These are phyloP conservation scores for Helotiales sp. DNA, from an alignment of 2,329 filamentous ascomycete species.

Conservation along the genomic window DNA sequence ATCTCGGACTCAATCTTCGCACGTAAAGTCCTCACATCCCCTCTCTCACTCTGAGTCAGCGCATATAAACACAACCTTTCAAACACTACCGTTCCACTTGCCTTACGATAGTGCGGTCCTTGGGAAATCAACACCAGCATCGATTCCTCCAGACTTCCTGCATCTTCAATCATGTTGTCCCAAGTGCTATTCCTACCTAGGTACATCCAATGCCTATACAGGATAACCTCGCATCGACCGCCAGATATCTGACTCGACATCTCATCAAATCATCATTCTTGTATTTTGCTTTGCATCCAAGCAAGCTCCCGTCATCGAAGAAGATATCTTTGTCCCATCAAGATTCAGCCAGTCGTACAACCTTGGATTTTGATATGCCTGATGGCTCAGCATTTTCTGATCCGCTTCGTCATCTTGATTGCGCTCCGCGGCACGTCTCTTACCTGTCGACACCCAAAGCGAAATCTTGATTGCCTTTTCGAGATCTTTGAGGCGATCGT, in stretches of 20 bases:
- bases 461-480: not conserved
- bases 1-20: not conserved
- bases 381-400: too few relatives aligned
- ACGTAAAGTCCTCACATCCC: not conserved
- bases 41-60: not conserved
- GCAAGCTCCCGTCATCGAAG: not conserved
- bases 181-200: not conserved
- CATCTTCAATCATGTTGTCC: not conserved
- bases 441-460: not conserved
- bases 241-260: not conserved
- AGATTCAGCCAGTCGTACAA: not conserved
- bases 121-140: not conserved
- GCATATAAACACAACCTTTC: not conserved
- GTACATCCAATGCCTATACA: too few relatives aligned
- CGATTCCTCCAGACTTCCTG: not conserved
- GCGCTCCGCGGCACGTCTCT: too few relatives aligned
- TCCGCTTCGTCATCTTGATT: too few relatives aligned
- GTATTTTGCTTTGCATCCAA: not conserved
- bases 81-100: not conserved
- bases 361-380: too few relatives aligned
- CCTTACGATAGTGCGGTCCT: not conserved
- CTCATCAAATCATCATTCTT: not conserved
- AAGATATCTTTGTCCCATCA: not conserved
- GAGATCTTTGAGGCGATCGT: not conserved
- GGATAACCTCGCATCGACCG: not conserved